phyloP scores from a whole-genome alignment of 2,329 filamentous ascomycete species.

The Colletotrichum tofieldiae region DNA sequence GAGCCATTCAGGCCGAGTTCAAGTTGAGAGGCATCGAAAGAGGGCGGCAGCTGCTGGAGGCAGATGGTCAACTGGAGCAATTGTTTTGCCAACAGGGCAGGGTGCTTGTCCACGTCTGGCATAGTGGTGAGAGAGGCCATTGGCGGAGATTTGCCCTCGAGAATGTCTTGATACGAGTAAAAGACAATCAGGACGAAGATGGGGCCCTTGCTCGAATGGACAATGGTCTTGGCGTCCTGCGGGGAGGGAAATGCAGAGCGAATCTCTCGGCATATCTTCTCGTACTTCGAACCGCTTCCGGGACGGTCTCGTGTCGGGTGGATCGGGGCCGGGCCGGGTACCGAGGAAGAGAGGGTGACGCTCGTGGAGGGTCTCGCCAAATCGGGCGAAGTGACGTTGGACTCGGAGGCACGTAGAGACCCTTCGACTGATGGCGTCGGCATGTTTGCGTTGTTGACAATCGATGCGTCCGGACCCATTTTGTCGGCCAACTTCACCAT shows the following conservation, averaged over 20 bases:
- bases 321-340: neutral
- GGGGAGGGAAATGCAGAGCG: conserved; percentile 25
- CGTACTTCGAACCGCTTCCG: conserved; percentile 35
- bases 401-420: conserved; percentile 56
- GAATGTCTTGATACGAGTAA: conserved; percentile 49
- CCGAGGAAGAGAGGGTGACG: conserved; percentile 41
- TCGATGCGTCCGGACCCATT: conserved; percentile 12
- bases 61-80: conserved; percentile 63
- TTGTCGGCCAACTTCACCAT: conserved; percentile 59
- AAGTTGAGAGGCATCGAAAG: conserved; percentile 49
- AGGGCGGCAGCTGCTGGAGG: conserved; percentile 62
- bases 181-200: conserved; percentile 49
- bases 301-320: neutral
- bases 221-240: conserved; percentile 18
- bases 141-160: conserved; percentile 52
- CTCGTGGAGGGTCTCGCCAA: conserved; percentile 39
- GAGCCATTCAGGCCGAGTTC: conserved; percentile 47
- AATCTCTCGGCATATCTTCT: conserved; percentile 33
- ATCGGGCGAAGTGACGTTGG: conserved; percentile 48
- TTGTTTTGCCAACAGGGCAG: conserved; percentile 62
- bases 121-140: conserved; percentile 46
- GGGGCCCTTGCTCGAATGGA: conserved; percentile 46
- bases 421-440: conserved; percentile 48
- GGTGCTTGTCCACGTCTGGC: conserved; percentile 59
- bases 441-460: conserved; percentile 23